A percentile compares a stretch with the other conserved stretches of the same genome.
phyloP scores from a whole-genome alignment of 371 early-diverging fungal species.

The Gilbertella persicaria region DNA sequence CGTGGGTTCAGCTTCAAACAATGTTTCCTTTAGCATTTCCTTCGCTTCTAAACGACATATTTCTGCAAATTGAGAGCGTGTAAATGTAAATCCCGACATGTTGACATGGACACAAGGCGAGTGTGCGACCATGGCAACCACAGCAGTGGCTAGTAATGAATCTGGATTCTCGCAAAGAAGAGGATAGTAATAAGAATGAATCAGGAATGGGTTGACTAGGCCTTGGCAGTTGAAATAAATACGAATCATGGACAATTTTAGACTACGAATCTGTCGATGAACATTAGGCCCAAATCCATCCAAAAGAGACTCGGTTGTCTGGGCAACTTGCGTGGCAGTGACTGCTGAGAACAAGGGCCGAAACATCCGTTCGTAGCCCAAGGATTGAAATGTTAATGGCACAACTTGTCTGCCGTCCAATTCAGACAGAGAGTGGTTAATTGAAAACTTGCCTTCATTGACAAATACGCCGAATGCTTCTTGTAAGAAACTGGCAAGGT shows the following conservation, averaged over 20 bases:
- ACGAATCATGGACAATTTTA: slow-evolving; percentile 15
- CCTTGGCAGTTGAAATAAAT: slow-evolving; percentile 28
- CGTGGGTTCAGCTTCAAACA: slow-evolving; percentile 28
- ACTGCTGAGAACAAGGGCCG: background rate
- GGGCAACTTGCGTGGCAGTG: too few relatives aligned
- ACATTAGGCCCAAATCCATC: background rate
- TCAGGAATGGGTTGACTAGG: slow-evolving; percentile 21
- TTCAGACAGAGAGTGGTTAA: background rate
- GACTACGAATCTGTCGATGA: background rate
- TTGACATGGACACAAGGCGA: slow-evolving; percentile 26
- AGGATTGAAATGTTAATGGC: slow-evolving; percentile 3
- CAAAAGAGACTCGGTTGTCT: background rate
- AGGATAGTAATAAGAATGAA: slow-evolving; percentile 21
- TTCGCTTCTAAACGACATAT: slow-evolving; percentile 19
- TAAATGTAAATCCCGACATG: slow-evolving; percentile 2
- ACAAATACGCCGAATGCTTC: slow-evolving; percentile 8
- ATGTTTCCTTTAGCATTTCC: slow-evolving; percentile 16
- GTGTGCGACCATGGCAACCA: slow-evolving; percentile 20
- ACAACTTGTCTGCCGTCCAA: background rate
- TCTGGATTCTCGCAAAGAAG: slow-evolving; percentile 15
- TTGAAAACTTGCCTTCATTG: background rate
- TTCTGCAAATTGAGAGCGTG: slow-evolving; percentile 22
- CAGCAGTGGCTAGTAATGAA: slow-evolving; percentile 21
- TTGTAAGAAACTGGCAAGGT: slow-evolving; percentile 9
- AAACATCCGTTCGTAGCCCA: background rate